A percentile compares a stretch with the other conserved stretches of the same genome.
Evolutionary conservation across 768 basidiomycete genomes (phyloP).

Genomic region (Lentinus tigrinus): DNA sequence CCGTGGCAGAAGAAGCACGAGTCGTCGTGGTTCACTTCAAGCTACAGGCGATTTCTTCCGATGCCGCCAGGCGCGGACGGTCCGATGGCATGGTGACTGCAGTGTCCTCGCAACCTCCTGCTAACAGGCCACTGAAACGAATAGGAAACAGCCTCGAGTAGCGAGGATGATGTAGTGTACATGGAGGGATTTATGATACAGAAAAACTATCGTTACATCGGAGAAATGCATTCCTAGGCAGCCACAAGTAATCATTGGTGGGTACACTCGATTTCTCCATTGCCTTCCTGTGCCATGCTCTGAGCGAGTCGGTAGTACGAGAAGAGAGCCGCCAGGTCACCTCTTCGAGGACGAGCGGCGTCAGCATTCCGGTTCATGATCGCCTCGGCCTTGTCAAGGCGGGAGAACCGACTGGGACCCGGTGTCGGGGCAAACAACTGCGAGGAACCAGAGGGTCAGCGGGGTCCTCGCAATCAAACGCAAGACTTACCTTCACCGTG

Average conservation of each 20-base stretch:
- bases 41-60: background rate
- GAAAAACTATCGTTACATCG: background rate
- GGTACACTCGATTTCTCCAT: constrained; percentile 12
- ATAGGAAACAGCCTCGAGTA: background rate
- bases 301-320: constrained; percentile 27
- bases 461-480: background rate
- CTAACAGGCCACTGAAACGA: background rate
- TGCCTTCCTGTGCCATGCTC: background rate
- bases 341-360: constrained; percentile 26
- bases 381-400: constrained; percentile 45
- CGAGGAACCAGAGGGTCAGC: background rate
- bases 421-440: constrained; percentile 67
- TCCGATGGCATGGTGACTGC: background rate
- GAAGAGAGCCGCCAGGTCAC: constrained; percentile 31
- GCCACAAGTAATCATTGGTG: constrained; percentile 9
- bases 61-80: background rate
- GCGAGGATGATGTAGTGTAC: background rate
- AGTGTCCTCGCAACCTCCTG: background rate
- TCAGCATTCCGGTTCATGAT: constrained; percentile 60
- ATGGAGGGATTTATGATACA: background rate
- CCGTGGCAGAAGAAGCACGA: constrained; percentile 2
- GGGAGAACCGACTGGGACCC: constrained; percentile 51
- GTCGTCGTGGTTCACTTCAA: constrained; percentile 9
- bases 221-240: background rate
- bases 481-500: constrained; percentile 66